Evolutionary conservation across 2,329 filamentous ascomycete species (phyloP), one percentile per base, ranked within the genome.

Genomic region (Clonostachys sp.): DNA sequence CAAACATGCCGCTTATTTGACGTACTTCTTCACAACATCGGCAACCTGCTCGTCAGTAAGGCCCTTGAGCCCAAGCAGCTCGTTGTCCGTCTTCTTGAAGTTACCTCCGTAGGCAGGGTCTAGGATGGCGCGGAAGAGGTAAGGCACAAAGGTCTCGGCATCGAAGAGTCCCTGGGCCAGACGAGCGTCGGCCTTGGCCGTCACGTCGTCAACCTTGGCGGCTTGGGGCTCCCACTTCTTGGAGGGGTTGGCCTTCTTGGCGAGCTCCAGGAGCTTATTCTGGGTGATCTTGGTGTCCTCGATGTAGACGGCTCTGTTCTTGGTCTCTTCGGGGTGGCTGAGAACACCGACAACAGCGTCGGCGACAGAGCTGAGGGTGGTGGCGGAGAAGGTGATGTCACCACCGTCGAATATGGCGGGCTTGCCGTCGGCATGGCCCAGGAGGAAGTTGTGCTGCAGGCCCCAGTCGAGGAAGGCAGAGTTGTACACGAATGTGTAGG

Each of bases 391-490:
- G 6, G 60, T 51, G 3, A 53, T 50, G 34, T 80, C 64, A 1
- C 81, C 81, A 1, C 72, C 73, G 50, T 83, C 73, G 48, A 66
- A 72, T 0, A 83, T 55, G 0, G 56, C 65, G 1, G 68, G 63
- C 34, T 65, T 68, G 2, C 67, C 63, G 2, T 64, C 60, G 9
- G 66, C 62, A 2, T 58, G 42, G 48, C 78, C 66, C 24, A 30
- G 24, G 24, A 30, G 2, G 24, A 30, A 30, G 3, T 61, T 62
- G 2, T 60, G 41, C 51, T 59, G 38, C 5, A 73, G 42, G 5
- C 68, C 70, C 79, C 75, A 84, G 59, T 86, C 83, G 48, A 85
- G 73, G 61, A 86, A 85, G 0, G 67, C 60, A 0, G 77, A 76
- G 45, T 68, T 78, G 18, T 73, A 64, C 3, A 86, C 59, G 17